Evolutionary conservation across 257 asterid genomes (phyloP), one percentile per base, ranked within the genome.

Genomic region (Capsicum chinense): DNA sequence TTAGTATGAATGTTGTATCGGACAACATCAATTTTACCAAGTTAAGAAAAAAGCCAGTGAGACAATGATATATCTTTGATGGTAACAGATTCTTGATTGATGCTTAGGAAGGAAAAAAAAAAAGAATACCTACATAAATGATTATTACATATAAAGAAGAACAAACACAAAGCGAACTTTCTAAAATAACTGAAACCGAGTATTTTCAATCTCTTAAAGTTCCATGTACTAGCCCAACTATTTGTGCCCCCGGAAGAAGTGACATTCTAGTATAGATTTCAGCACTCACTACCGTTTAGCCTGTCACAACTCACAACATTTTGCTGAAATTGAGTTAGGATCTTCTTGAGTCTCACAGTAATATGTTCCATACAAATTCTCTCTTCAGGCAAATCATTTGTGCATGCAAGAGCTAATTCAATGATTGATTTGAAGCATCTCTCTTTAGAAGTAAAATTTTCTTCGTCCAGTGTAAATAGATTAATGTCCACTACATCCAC

Each of bases 341-440:
- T 80, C 83, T 80, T 80, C 59, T 80, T 80, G 57, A 80, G 83
- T 80, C 58, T 7, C 9, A 58, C 13, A 60, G 26, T 50, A 39
- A 42, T n/a, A 58, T 74, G 33, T 35, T 57, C 48, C 84, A 84
- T 79, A 17, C 35, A 35, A 42, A 47, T 78, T 54, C 82, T 83
- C 47, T 71, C 21, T 14, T 47, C 83, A 4, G 63, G 74, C 54
- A 83, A 26, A 4, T 83, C 82, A 17, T 14, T 54, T 47, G 74
- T 83, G 83, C 83, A 83, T 74, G 74, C 62, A 56, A 83, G 21
- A 74, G 74, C 83, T 76, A 83, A 59, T 62, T 73, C 86, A 74
- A 74, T 74, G 52, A 74, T 57, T 14, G 66, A 73, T 47, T n/a
- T 58, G 56, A 83, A 48, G 60, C 83, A 73, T 12, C 7, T 58